Conservation (phyloP, 371 early-diverging fungal genomes). For the Coemansia sp. region DNA sequence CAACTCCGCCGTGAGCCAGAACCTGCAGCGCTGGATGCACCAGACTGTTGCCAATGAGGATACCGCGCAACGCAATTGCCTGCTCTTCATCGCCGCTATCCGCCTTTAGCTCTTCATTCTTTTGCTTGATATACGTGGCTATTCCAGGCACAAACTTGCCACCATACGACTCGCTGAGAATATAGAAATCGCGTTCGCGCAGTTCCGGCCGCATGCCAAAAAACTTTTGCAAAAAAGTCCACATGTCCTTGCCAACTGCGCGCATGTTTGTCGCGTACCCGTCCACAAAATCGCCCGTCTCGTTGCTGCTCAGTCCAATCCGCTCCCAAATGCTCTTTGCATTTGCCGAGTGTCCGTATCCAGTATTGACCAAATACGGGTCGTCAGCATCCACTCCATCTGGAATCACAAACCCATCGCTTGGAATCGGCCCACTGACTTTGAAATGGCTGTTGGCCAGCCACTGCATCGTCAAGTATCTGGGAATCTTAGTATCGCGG, state of each 20-base stretch:
- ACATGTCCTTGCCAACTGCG: constrained; percentile 49
- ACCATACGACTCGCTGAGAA: constrained; percentile 65
- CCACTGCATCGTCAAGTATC: neutral
- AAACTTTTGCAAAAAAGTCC: constrained; percentile 63
- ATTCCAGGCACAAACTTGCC: constrained; percentile 80
- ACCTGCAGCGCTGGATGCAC: constrained; percentile 83
- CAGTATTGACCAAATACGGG: constrained; percentile 53
- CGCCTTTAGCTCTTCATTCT: constrained; percentile 56
- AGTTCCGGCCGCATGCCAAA: constrained; percentile 60
- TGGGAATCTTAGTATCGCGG: constrained; percentile 31
- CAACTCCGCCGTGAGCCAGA: constrained; percentile 58
- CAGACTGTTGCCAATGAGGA: constrained; percentile 87
- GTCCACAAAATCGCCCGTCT: constrained; percentile 30
- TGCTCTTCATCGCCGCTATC: constrained; percentile 43
- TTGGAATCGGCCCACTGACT: neutral
- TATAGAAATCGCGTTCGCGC: constrained; percentile 55
- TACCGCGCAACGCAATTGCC: constrained; percentile 65
- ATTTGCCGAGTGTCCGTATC: constrained; percentile 38
- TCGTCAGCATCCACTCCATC: constrained; percentile 53
- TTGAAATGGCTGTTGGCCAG: neutral
- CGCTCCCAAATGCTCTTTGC: constrained; percentile 28
- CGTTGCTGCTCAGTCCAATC: constrained; percentile 34
- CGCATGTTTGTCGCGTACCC: constrained; percentile 50
- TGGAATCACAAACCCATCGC: constrained; percentile 6
- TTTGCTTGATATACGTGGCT: constrained; percentile 61